Base-by-base conservation (phyloP, 306 rosid genomes). In the Inga leiocalycina region DNA sequence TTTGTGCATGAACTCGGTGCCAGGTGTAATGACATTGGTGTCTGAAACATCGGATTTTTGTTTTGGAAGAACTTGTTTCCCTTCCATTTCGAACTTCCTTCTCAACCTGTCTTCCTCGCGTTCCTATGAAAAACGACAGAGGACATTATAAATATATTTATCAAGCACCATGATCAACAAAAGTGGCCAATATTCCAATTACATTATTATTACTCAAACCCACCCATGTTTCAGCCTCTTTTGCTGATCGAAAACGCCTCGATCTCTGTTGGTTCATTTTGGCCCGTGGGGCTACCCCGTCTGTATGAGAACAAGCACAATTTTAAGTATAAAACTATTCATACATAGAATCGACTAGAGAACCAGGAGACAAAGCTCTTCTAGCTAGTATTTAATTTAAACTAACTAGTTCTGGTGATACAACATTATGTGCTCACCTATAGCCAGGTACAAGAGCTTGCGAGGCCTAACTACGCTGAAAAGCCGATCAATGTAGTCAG, bases 271-370 rank as follows among this genome's bases (percentile, higher is more conserved):
- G 97, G 19, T 92, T 91, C 92, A 92, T 88, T 75, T 92, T 91
- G 1, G 89, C 92, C 20, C 93, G 87, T 5, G 97, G 97, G 0
- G 93, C 92, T 13, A 92, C 94, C 16, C 94, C 94, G 32, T 91
- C 97, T 92, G 54, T 49, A 41, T 34, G 19, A 66, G 49, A 74
- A 83, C 46, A 39, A 0, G 12, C 66, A 81, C 57, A 0, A 5
- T 11, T 30, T 16, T 64, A 12, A 27, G 6, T 12, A 12, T 30
- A 0, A 64, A 30, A 13, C 10, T 64, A 64, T 30, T 64, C 41
- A 15, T 52, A 52, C 7, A 12, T 14, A 12, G 17, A 64, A 64
- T 64, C 17, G 19, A 64, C 70, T 3, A 14, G 9, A 27, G 19
- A 64, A 30, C 10, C 37, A 32, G 41, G 37, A 64, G 68, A 27